Evolutionary conservation across 768 basidiomycete genomes (phyloP).

Genomic region (Sporobolomyces pararoseus): DNA sequence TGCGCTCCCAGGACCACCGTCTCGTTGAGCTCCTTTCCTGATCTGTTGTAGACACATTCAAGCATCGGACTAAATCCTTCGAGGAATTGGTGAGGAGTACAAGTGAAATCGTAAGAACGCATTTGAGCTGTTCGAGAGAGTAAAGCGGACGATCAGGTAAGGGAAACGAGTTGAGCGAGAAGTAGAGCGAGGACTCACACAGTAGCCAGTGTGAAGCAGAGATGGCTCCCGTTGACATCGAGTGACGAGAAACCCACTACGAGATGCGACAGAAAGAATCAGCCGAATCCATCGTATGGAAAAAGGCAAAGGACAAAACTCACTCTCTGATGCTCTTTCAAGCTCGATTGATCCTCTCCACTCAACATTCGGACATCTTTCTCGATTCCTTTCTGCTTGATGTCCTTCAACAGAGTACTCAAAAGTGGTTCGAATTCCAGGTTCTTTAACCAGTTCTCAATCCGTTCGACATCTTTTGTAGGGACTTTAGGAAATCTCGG

Average conservation of each 20-base stretch:
- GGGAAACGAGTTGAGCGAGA: neutral
- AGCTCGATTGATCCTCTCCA: slow-evolving; percentile 30
- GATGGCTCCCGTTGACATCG: slow-evolving; percentile 34
- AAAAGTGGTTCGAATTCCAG: slow-evolving; percentile 26
- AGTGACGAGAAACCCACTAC: slow-evolving; percentile 37
- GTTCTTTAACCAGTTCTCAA: slow-evolving; percentile 13
- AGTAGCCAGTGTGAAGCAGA: slow-evolving; percentile 24
- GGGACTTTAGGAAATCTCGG: slow-evolving; percentile 15
- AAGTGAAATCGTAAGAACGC: slow-evolving; percentile 22
- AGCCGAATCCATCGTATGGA: neutral
- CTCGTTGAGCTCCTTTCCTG: slow-evolving; percentile 27
- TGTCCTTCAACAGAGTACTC: neutral
- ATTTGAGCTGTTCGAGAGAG: slow-evolving; percentile 13
- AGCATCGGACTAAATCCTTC: slow-evolving; percentile 31
- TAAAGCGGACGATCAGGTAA: too few relatives aligned
- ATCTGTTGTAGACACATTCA: slow-evolving; percentile 31
- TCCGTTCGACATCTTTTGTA: neutral
- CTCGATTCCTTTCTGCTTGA: slow-evolving; percentile 15
- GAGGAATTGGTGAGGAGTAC: slow-evolving; percentile 19
- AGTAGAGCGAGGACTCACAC: neutral
- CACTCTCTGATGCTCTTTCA: slow-evolving; percentile 12
- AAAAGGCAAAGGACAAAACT: neutral
- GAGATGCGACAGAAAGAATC: neutral
- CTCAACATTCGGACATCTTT: slow-evolving; percentile 22
- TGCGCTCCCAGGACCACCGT: slow-evolving; percentile 43